These are phyloP conservation scores for Fistulifera pelliculosa DNA, from an alignment of 108 stramenopile genomes.

Conservation along the genomic window DNA sequence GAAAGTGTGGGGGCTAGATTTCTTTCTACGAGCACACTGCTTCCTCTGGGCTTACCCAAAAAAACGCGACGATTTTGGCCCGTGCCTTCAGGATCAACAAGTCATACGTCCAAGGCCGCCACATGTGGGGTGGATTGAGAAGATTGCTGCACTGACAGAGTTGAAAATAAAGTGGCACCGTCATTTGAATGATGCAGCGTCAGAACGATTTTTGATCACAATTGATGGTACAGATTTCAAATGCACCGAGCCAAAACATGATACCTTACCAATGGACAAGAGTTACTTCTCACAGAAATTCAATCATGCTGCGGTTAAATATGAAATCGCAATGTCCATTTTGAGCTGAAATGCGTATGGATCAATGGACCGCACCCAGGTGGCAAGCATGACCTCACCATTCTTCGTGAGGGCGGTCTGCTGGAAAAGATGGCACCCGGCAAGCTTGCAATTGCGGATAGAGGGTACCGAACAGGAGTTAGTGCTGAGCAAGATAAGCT, in stretches of 20 bases:
- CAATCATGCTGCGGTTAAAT: constrained; percentile 20
- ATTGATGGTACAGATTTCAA: too few relatives aligned
- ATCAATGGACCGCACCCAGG: constrained; percentile 33
- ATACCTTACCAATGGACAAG: not conserved
- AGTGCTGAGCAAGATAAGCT: not conserved
- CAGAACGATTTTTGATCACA: too few relatives aligned
- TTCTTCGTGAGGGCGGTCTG: constrained; percentile 20
- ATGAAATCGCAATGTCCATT: constrained; percentile 22
- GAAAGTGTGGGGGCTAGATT: not conserved
- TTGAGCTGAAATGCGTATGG: constrained; percentile 23
- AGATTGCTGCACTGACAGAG: not conserved
- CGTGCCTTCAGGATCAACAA: not conserved
- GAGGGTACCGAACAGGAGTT: constrained; percentile 6
- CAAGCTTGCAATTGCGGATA: constrained; percentile 13
- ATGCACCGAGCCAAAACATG: not conserved
- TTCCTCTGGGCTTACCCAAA: not conserved
- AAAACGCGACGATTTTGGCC: not conserved
- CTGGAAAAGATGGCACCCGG: not conserved
- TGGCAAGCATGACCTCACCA: constrained; percentile 20
- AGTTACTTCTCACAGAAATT: constrained; percentile 30
- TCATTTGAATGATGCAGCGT: too few relatives aligned
- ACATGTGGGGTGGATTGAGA: not conserved
- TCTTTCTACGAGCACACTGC: not conserved
- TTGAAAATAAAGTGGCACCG: not conserved
- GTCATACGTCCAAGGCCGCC: not conserved